These are phyloP conservation scores for Solanum pennellii DNA, from an alignment of 257 asterid species.

Conservation along the genomic window DNA sequence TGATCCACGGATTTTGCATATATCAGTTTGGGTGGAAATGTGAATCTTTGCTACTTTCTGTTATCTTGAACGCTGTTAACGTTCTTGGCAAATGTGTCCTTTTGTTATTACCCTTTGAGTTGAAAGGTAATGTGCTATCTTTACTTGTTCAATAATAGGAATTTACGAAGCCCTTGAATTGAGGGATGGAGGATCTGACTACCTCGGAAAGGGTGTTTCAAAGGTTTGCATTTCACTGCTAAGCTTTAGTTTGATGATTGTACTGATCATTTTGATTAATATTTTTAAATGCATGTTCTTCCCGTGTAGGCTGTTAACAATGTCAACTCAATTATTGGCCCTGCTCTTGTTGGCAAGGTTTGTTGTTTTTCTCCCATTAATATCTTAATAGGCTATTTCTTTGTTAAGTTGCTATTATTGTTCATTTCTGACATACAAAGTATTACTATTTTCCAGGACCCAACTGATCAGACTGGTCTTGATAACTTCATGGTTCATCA, in stretches of 20 bases:
- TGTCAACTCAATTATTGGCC: constrained; percentile 78
- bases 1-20: background rate
- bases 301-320: constrained; percentile 62
- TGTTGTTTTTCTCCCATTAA: background rate
- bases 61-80: background rate
- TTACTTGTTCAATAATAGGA: constrained; percentile 22
- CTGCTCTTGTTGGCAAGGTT: constrained; percentile 96
- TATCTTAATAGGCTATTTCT: background rate
- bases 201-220: constrained; percentile 96
- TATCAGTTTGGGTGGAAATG: background rate
- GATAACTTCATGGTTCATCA: constrained; percentile 94
- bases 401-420: background rate
- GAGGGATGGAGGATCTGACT: constrained; percentile 96
- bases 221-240: constrained; percentile 31
- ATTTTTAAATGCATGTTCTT: background rate
- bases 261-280: background rate
- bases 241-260: background rate
- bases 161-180: constrained; percentile 95
- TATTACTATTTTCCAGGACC: constrained; percentile 38
- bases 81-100: background rate
- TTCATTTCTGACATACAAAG: background rate
- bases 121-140: background rate
- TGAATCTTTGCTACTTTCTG: background rate
- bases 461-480: constrained; percentile 76
- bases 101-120: background rate